Percentiles rank a stretch among this genome's conserved stretches.
phyloP scores from a whole-genome alignment of 371 early-diverging fungal species.

The Nematocida sp. region DNA sequence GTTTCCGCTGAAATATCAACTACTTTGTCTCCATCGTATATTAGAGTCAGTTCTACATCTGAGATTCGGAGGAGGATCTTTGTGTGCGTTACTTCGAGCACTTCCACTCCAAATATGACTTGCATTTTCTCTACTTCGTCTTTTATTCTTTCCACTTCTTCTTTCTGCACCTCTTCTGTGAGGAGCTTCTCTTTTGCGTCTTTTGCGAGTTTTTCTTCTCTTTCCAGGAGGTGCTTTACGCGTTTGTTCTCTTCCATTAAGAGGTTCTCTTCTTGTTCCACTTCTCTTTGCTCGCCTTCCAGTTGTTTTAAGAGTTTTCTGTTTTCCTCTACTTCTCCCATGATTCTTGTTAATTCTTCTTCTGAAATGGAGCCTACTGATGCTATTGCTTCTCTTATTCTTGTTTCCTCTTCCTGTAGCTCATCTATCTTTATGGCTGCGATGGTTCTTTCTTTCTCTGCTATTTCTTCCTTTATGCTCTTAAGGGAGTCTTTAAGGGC shows the following conservation, averaged over 20 bases:
- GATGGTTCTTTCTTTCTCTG: not conserved
- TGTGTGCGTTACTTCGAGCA: constrained; percentile 39
- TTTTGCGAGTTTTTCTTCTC: not conserved
- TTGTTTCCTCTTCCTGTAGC: constrained; percentile 23
- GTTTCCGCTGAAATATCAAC: constrained; percentile 43
- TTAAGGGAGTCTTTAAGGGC: not conserved
- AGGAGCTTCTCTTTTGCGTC: not conserved
- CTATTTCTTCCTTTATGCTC: not conserved
- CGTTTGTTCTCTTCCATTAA: not conserved
- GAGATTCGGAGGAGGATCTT: constrained; percentile 9
- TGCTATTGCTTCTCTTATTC: not conserved
- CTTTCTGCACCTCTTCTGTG: constrained; percentile 37
- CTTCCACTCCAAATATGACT: constrained; percentile 25
- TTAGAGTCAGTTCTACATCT: constrained; percentile 23
- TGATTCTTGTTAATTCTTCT: constrained; percentile 1
- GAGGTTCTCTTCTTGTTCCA: not conserved
- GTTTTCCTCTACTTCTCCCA: constrained; percentile 11
- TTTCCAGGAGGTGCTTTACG: not conserved
- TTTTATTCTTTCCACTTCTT: constrained; percentile 33
- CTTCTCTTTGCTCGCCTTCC: not conserved
- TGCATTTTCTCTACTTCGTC: constrained; percentile 26
- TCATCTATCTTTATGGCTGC: not conserved
- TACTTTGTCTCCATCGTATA: constrained; percentile 42
- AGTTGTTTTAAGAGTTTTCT: not conserved
- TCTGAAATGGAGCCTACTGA: constrained; percentile 13